These are phyloP conservation scores for Venturiaceae sp. DNA, from an alignment of 2,329 filamentous ascomycete genomes.

Conservation along the genomic window DNA sequence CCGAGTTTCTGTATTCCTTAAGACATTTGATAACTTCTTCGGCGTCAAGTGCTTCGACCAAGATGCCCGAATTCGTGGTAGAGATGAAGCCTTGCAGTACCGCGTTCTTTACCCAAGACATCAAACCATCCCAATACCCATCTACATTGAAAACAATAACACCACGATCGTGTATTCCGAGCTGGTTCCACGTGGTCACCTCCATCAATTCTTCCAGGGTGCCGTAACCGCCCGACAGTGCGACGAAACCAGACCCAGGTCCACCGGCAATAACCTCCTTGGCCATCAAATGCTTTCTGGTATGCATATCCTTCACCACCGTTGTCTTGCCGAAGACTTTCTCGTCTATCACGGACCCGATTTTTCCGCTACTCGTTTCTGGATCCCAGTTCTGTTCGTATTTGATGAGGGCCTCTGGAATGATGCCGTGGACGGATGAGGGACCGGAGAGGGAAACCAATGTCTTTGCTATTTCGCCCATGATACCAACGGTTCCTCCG, in stretches of 20 bases:
- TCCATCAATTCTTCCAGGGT: constrained; percentile 95
- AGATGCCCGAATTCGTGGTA: constrained; percentile 59
- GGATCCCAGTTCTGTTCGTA: constrained; percentile 51
- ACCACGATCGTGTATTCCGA: constrained; percentile 77
- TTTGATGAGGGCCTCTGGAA: constrained; percentile 73
- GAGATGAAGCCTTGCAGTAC: constrained; percentile 71
- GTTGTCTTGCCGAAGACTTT: constrained; percentile 71
- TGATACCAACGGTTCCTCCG: constrained; percentile 86
- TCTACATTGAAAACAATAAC: constrained; percentile 80
- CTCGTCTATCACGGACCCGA: constrained; percentile 48
- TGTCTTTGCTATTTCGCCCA: constrained; percentile 86
- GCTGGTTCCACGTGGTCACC: constrained; percentile 87
- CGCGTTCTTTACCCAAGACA: constrained; percentile 70
- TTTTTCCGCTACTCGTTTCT: background rate
- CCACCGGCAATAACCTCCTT: constrained; percentile 73
- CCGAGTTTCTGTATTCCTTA: constrained; percentile 63
- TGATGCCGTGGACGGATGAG: constrained; percentile 80
- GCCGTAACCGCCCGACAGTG: constrained; percentile 80
- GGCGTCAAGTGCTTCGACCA: constrained; percentile 64
- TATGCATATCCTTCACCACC: constrained; percentile 92
- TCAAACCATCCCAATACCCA: constrained; percentile 83
- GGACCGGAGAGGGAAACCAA: constrained; percentile 78
- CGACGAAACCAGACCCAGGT: constrained; percentile 79
- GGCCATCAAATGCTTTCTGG: constrained; percentile 89
- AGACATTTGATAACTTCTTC: constrained; percentile 64